These are phyloP conservation scores for Pilatotrama ljubarskyi DNA, from an alignment of 768 basidiomycete genomes.

Conservation along the genomic window DNA sequence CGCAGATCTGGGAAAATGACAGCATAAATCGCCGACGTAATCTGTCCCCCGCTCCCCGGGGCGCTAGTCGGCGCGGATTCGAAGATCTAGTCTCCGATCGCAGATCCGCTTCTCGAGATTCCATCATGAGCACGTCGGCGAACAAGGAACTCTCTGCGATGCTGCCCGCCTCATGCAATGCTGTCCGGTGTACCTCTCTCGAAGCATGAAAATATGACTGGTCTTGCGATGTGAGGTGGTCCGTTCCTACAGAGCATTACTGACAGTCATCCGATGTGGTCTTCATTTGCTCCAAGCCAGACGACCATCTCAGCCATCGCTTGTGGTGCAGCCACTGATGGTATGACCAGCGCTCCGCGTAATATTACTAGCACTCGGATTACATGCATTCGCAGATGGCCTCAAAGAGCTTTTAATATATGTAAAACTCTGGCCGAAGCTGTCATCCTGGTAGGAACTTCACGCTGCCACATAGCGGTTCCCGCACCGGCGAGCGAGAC, in stretches of 20 bases:
- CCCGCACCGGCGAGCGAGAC: too few relatives aligned
- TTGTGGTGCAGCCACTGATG: too few relatives aligned
- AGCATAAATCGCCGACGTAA: slow-evolving; percentile 13
- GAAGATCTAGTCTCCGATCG: slow-evolving; percentile 24
- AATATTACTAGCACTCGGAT: too few relatives aligned
- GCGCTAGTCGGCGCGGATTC: slow-evolving; percentile 11
- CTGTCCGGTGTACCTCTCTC: background rate
- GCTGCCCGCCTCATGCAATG: background rate
- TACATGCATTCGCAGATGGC: too few relatives aligned
- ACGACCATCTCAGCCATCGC: too few relatives aligned
- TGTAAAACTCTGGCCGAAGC: too few relatives aligned
- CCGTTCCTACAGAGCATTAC: background rate
- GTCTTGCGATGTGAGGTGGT: too few relatives aligned
- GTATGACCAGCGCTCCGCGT: too few relatives aligned
- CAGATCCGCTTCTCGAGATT: slow-evolving; percentile 24
- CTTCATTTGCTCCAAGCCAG: too few relatives aligned
- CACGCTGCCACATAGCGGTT: too few relatives aligned
- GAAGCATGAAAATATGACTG: background rate
- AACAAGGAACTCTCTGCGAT: background rate
- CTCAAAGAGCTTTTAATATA: too few relatives aligned
- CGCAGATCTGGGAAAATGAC: slow-evolving; percentile 15
- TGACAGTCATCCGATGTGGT: background rate
- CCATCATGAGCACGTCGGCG: slow-evolving; percentile 12
- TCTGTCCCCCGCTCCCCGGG: slow-evolving; percentile 13
- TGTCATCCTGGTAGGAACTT: too few relatives aligned